Base-by-base conservation (phyloP, 306 rosid genomes). In the Albizia julibrissin region DNA sequence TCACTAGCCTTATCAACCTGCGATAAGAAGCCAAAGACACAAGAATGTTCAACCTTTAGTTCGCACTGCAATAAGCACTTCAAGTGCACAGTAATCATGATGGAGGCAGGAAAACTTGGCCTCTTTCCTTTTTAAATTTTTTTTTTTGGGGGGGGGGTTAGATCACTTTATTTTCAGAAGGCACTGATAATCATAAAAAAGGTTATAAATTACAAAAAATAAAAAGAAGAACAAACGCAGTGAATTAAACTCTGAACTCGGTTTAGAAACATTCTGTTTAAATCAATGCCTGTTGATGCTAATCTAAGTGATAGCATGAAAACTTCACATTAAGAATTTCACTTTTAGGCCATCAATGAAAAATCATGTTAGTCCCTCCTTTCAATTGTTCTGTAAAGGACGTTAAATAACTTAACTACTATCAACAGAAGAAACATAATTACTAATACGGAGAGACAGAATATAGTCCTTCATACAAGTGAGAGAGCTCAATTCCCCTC, bases 1-100 rank as follows among this genome's bases (percentile, higher is more conserved):
- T 89, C 79, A 33, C 89, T 88, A 59, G 87, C 92, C 81, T 84
- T 92, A 83, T 96, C 99, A 79, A 96, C 89, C 99, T 96, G 87
- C 68, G 83, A 79, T 10, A 61, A 64, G 80, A 84, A 84, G 44
- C 61, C 59, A 78, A 13, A 72, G 40, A 73, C 39, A 50, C 67
- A 12, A 42, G 66, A 68, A 34, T 50, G 62, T 78, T 74, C 72
- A 82, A 77, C 39, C 64, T 22, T n/a, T 24, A 64, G 58, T 40
- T 73, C 64, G 78, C 26, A 76, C 42, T 13, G 67, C 46, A 77
- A 29, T 56, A 71, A 67, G 40, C 77, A 74, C 72, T 42, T 71
- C 62, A 21, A 46, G 40, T 69, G 44, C 77, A 24, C 56, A 18
- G 72, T 69, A 78, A 73, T 44, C 46, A 71, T 76, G 69, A 27